Base-by-base conservation (phyloP, 2,329 filamentous ascomycete species). In the Dactylellina leptospora region DNA sequence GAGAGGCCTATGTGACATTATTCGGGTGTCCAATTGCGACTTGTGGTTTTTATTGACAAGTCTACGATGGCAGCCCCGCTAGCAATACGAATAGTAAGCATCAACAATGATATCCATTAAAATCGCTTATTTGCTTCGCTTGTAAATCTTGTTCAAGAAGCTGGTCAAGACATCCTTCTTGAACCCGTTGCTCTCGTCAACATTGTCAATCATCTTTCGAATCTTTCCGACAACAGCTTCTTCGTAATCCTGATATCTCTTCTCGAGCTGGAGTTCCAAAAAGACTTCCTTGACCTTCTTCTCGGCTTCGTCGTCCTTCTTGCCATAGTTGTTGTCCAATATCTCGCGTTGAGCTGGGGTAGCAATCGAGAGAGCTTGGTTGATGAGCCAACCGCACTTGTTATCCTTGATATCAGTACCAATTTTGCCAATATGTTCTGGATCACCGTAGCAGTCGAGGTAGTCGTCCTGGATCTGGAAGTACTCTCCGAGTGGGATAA, bases 381-480 rank as follows among this genome's bases (percentile, higher is more conserved):
- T 99, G 81, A 99, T 86, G 71, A 99, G 84, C 95, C 95, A 99
- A 42, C 91, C 96, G 85, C 95, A 99, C 86, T 99, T 99, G 87
- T 99, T 99, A 83, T 99, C 95, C 85, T 93, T 89, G 81, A 99
- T 99, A 79, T 99, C 95, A 72, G 95, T 99, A 76, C 95, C 95
- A 75, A 97, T 96, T 87, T 99, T 99, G 81, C 95, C 95, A 80
- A 99, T 95, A 78, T 92, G 87, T 78, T 92, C 87, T 38, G 95
- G 92, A 77, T 93, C 88, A 77, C 93, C 95, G 79, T 95, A 99
- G 83, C 96, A 96, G 85, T 99, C 95, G 58, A 99, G 90, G 83
- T 95, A 99, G 84, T 99, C 95, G 81, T 99, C 95, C 82, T 99
- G 95, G 75, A 96, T 87, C 83, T 99, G 95, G 86, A 99, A 99